Evolutionary conservation across 495 filamentous ascomycete genomes (phyloP), one percentile per base, ranked within the genome.

Genomic region (Podospora bellae-mahoneyi): DNA sequence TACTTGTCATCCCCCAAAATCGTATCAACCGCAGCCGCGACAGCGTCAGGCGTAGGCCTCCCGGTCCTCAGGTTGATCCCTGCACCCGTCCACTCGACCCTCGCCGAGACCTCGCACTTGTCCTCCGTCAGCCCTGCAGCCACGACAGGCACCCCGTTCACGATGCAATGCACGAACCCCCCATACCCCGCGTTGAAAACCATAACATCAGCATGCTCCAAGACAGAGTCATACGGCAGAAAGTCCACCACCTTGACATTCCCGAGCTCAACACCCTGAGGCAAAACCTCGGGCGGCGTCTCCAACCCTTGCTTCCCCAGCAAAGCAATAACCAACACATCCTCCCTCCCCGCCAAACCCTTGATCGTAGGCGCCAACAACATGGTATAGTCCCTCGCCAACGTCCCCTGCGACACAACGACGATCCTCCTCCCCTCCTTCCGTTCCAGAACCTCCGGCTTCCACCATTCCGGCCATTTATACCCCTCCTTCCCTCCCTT

Each of bases 101-200:
- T 67, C 23, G 71, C 69, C 3, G 71, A 65, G 0, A 70, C 67
- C 60, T 79, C 77, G 10, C 62, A 63, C 67, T 81, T 80, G 64
- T 81, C 78, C 62, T 77, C 77, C 0, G 66, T 68, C 7, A 69
- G 39, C 3, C 78, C 78, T 0, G 76, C 78, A 13, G 74, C 65
- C 13, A 82, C 70, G 56, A 78, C 53, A 0, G 78, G 78, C 20
- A 74, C 72, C 2, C 78, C 77, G 65, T 79, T 72, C 20, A 64
- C 65, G 3, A 79, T 64, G 60, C 68, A 69, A 64, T 78, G 78
- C 64, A 71, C 68, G 39, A 79, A 76, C 0, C 67, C 73, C 32
- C 78, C 78, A 56, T 79, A 79, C 1, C 76, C 74, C 2, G 74
- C 78, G 39, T 78, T 80, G 18, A 72, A 75, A 9, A 80, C 66